Base-by-base conservation (phyloP, 495 filamentous ascomycete species). In the Achaetomiella virescens region DNA sequence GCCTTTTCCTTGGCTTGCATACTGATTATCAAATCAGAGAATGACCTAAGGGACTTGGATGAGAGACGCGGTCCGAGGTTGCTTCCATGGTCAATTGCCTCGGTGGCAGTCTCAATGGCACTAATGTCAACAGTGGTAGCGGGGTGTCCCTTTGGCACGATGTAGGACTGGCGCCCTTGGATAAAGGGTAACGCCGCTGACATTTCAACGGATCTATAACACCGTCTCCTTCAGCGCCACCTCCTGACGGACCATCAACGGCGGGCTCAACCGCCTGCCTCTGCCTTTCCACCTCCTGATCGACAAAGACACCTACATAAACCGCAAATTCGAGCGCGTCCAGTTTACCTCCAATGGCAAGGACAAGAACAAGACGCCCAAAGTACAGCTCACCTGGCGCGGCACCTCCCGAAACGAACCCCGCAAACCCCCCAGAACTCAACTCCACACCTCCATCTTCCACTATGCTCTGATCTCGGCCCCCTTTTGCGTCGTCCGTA, bases 381-480 rank as follows among this genome's bases (percentile, higher is more conserved):
- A 52, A 20, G 54, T 52, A 3, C 33, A 52, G 12, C 48, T 52
- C 15, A 9, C 17, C 36, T 52, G 48, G 48, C 48, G 48, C 36
- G 48, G 41, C 48, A 37, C 15, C 20, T 24, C 48, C 21, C 5
- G 9, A 31, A 31, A 31, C 27, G 9, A 38, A 6, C 21, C 35
- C 48, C 48, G n/a, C 14, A 46, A 17, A 1, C 14, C 9, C 20
- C 14, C 14, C 24, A 31, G 5, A 4, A 31, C 27, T 9, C 27
- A 31, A 9, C 44, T 46, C 24, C 44, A 6, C 12, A 46, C 44
- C 20, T 67, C 75, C 15, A 71, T 75, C 10, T 85, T 79, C 61
- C 84, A 89, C 65, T 88, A 86, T 66, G 81, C 82, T 22, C 71
- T 89, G 8, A 73, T 87, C 42, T 72, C 84, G 12, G 74, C 76